Evolutionary conservation across 2,329 filamentous ascomycete genomes (phyloP), one percentile per base, ranked within the genome.

Genomic region (Talaromyces funiculosus): DNA sequence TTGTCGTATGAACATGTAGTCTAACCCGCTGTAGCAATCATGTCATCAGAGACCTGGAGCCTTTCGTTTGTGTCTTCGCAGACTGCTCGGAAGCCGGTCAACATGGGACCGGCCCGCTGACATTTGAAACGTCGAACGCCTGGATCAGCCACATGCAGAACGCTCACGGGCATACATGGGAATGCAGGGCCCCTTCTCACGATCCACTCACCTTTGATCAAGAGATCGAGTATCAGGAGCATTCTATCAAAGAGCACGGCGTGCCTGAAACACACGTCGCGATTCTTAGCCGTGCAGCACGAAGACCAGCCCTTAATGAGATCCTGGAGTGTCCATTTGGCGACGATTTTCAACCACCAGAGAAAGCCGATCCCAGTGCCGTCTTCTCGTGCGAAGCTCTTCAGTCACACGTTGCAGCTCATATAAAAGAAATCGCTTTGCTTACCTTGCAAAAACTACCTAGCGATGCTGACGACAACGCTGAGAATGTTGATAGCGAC

Each of bases 361-460:
- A 37, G 3, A n/a, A 37, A 37, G 35, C n/a, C 35, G 35, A 37
- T 5, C 14, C 35, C 3, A 37, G 35, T 37, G 4, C 14, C 35
- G 14, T 37, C 35, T 37, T 37, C 7, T 4, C 59, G 53, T 69
- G 62, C 57, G 66, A 70, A 61, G 68, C 66, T 65, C 67, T 70
- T n/a, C 66, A 70, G 57, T 64, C 54, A 64, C 69, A 72, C 54
- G 61, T 72, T 47, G 67, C 68, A 58, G 63, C 26, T 56, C 68
- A 71, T 66, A 64, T 72, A 37, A 71, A 72, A 43, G 68, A 71
- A 65, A 71, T 72, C 63, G 67, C 69, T 61, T 56, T 71, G 61
- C 65, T 72, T 64, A 63, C 68, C 64, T 54, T 72, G 61, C 69
- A 71, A 65, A 72, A 72, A 57, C 61, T 72, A n/a, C 68, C 68